These are phyloP conservation scores for Cladophialophora carrionii DNA, from an alignment of 2,329 filamentous ascomycete species.

Conservation along the genomic window DNA sequence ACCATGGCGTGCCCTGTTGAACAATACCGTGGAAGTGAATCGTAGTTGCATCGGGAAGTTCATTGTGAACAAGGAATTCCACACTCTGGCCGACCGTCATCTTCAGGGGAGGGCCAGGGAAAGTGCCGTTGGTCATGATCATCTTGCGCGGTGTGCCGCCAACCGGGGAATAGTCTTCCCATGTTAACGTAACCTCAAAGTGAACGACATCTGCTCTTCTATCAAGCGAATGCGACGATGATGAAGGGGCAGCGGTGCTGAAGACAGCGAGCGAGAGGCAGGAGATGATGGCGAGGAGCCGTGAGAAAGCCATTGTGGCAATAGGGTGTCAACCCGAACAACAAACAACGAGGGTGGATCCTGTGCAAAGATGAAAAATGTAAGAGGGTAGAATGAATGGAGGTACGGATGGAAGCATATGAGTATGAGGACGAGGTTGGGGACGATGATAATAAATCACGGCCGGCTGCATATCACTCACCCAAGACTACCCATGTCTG, in stretches of 20 bases:
- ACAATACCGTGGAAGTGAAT: constrained; percentile 80
- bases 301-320: constrained; percentile 32
- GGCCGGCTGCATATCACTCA: constrained; percentile 17
- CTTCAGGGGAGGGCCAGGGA: constrained; percentile 73
- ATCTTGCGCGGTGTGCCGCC: constrained; percentile 56
- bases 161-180: constrained; percentile 44
- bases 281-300: constrained; percentile 29
- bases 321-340: constrained; percentile 7
- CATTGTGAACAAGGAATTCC: constrained; percentile 70
- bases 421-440: constrained; percentile 26
- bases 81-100: constrained; percentile 73
- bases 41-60: constrained; percentile 65
- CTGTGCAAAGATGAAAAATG: constrained; percentile 15
- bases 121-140: constrained; percentile 74
- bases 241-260: constrained; percentile 25
- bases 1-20: constrained; percentile 73
- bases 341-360: constrained; percentile 23
- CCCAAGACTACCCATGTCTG: constrained; percentile 15
- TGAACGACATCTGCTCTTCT: constrained; percentile 28
- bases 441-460: constrained; percentile 21
- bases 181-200: constrained; percentile 45
- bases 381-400: constrained; percentile 17
- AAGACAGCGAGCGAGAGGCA: constrained; percentile 35
- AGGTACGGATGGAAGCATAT: constrained; percentile 16
- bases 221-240: constrained; percentile 23